Percentiles rank a stretch among this genome's conserved stretches.
Evolutionary conservation across 2,329 filamentous ascomycete genomes (phyloP).

Genomic region (Chaetomiaceae sp.): DNA sequence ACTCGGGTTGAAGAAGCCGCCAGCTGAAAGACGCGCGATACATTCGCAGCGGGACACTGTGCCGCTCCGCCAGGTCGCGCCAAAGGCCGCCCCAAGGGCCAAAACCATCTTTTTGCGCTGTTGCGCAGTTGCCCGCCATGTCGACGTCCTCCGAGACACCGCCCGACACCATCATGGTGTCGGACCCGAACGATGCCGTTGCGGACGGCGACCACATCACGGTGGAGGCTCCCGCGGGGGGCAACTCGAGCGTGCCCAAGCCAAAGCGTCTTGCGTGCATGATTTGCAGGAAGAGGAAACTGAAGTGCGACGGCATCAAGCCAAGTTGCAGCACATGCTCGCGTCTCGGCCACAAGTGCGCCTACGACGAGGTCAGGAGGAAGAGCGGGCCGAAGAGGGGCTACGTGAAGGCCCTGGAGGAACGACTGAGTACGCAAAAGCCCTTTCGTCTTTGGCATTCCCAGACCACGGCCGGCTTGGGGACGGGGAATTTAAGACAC

Average conservation of each 20-base stretch:
- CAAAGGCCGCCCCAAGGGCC: too few relatives aligned
- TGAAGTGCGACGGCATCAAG: constrained; percentile 79
- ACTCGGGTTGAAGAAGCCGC: too few relatives aligned
- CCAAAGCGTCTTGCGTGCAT: constrained; percentile 95
- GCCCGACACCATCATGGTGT: constrained; percentile 29
- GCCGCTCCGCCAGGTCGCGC: too few relatives aligned
- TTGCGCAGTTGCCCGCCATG: constrained; percentile 18
- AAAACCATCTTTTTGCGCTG: too few relatives aligned
- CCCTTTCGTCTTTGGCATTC: neutral
- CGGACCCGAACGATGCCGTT: constrained; percentile 19
- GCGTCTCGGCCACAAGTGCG: constrained; percentile 78
- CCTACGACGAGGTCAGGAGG: constrained; percentile 86
- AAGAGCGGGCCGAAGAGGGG: constrained; percentile 94
- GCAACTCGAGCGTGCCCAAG: constrained; percentile 60
- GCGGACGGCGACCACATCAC: constrained; percentile 15
- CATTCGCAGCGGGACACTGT: too few relatives aligned
- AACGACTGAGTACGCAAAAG: constrained; percentile 69
- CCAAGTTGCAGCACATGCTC: constrained; percentile 87
- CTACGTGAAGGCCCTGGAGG: constrained; percentile 91
- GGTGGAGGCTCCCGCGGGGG: constrained; percentile 14
- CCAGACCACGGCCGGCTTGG: too few relatives aligned
- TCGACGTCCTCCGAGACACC: constrained; percentile 28
- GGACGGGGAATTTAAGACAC: too few relatives aligned
- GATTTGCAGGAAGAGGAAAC: constrained; percentile 86
- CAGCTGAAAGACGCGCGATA: too few relatives aligned